Conservation (phyloP, 495 filamentous ascomycete genomes). For the Apodospora peruviana region DNA sequence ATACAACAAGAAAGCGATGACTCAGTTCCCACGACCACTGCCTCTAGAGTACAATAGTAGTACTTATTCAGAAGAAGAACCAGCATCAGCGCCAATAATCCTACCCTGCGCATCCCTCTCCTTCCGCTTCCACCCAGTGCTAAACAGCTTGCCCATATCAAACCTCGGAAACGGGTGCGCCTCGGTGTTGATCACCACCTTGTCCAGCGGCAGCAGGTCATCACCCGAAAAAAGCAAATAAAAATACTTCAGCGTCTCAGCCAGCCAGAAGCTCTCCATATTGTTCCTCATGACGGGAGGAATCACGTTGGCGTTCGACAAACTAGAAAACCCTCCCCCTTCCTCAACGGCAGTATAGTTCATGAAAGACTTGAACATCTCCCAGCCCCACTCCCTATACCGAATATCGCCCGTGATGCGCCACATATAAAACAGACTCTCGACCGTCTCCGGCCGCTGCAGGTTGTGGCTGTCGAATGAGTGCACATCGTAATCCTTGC, state of each 20-base stretch:
- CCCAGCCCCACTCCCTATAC: slow-evolving; percentile 97
- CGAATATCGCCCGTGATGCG: slow-evolving; percentile 87
- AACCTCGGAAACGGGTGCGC: slow-evolving; percentile 89
- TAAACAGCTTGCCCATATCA: slow-evolving; percentile 67
- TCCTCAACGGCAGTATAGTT: slow-evolving; percentile 72
- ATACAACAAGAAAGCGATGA: no score
- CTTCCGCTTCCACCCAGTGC: slow-evolving; percentile 84
- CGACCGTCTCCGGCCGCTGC: slow-evolving; percentile 93
- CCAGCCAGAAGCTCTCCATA: slow-evolving; percentile 96
- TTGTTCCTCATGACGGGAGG: slow-evolving; percentile 66
- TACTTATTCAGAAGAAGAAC: neutral
- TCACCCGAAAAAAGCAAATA: slow-evolving; percentile 87
- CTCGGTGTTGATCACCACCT: slow-evolving; percentile 92
- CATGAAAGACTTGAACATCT: slow-evolving; percentile 92
- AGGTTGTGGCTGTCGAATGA: slow-evolving; percentile 77
- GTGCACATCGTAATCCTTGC: slow-evolving; percentile 72
- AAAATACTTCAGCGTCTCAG: slow-evolving; percentile 97
- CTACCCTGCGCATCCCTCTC: slow-evolving; percentile 41
- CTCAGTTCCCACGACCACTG: no score
- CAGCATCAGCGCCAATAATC: no score
- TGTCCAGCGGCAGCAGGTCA: slow-evolving; percentile 76
- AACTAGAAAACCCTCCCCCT: slow-evolving; percentile 73
- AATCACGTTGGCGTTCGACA: slow-evolving; percentile 66
- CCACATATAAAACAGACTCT: slow-evolving; percentile 97
- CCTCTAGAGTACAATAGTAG: neutral